Percentiles rank a stretch among this genome's conserved stretches.
phyloP scores from a whole-genome alignment of 345 rosid species.

The Eucalyptus tenuipes region DNA sequence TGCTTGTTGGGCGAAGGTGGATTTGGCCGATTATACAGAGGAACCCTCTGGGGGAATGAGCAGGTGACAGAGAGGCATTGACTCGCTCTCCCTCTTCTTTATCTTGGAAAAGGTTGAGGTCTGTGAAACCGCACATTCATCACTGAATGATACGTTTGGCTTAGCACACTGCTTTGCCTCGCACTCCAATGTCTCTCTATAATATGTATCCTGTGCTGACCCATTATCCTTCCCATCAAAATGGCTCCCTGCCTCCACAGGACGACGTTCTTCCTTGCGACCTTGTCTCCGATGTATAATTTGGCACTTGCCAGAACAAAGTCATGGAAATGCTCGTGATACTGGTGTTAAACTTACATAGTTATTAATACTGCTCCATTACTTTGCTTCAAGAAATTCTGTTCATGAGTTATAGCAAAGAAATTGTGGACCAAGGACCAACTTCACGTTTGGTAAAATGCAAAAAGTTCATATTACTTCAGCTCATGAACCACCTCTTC shows the following conservation, averaged over 20 bases:
- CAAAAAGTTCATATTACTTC: neutral
- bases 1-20: too few species aligned
- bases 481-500: neutral
- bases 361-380: neutral
- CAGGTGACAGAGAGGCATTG: too few species aligned
- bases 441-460: neutral
- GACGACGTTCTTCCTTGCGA: slow-evolving; percentile 23
- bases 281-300: slow-evolving; percentile 37
- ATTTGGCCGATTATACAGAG: too few species aligned
- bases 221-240: neutral
- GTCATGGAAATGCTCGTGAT: neutral
- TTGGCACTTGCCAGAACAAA: slow-evolving; percentile 35
- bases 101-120: too few species aligned
- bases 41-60: too few species aligned
- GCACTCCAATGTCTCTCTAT: neutral
- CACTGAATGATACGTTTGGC: slow-evolving; percentile 6
- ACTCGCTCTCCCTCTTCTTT: too few species aligned
- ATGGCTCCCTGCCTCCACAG: slow-evolving; percentile 5
- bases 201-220: neutral
- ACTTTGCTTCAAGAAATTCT: neutral
- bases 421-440: neutral
- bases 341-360: neutral
- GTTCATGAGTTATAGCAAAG: neutral
- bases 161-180: slow-evolving; percentile 3
- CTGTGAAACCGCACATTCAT: neutral